Evolutionary conservation across 2,329 filamentous ascomycete species (phyloP), one percentile per base, ranked within the genome.

Genomic region (Verticillium nubilum): DNA sequence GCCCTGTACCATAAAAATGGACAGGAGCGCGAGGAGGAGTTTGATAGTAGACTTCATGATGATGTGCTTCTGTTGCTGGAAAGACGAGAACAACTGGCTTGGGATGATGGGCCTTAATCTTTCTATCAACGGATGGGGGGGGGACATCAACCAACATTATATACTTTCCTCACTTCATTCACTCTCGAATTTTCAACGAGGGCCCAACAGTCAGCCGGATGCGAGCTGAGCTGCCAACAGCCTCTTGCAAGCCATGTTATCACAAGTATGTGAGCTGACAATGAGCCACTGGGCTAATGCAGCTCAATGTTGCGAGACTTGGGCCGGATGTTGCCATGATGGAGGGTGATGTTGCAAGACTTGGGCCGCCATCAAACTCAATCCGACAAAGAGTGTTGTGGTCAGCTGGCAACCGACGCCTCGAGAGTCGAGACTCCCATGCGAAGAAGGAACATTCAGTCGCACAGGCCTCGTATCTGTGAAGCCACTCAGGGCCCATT

Each of bases 1-100:
- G 33, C 54, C 54, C 33, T 56, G 54, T 47, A 56, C 54, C 54
- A 56, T 56, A 25, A 56, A 56, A 15, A 56, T 56, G 54, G 54
- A 56, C 54, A 56, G 54, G 23, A 50, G 54, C 33, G 47, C 35
- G 17, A 56, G 9, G 33, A 56, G 19, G 19, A 56, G 25, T 25
- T 56, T 56, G 13, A 56, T 19, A 12, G 35, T 56, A 31, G 54
- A 42, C 54, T 47, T 56, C 54, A 56, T 56, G 54, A 10, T 56
- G 54, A 47, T 4, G 25, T 17, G 6, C 19, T 17, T 35, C 17
- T n/a, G 31, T 28, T 5, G 29, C 3, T 28, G 15, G 10, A 12
- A 9, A 9, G 28, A 19, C 9, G 17, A 35, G 3, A 10, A 23
- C 4, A 29, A n/a, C 17, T 54, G n/a, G 52, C 9, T 19, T 4